Base-by-base conservation (phyloP, 495 filamentous ascomycete genomes). In the Cercophora newfieldiana region DNA sequence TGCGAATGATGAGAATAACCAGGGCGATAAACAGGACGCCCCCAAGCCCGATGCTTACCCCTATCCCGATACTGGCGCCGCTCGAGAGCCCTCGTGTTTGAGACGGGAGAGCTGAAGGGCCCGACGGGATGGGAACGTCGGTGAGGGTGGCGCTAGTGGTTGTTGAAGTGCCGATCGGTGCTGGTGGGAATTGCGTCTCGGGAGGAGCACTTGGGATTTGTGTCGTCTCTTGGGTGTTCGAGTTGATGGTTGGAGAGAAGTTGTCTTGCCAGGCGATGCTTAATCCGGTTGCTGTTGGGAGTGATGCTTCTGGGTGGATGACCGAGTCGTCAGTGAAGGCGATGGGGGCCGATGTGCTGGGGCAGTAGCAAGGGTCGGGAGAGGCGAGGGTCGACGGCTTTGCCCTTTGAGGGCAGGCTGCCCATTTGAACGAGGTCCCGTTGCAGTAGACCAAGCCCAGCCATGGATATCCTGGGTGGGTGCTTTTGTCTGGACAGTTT, bases 401-500 rank as follows among this genome's bases (percentile, higher is more conserved):
- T 8, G 18, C 47, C 18, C 19, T 12, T 24, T 66, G 64, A 0
- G 57, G 19, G 33, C 58, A 66, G 0, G 57, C 64, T 1, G 61
- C 44, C 64, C 64, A 66, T 16, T 66, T 24, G 2, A 55, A 22
- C 10, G 64, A 66, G 14, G 64, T 61, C 0, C 64, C 64, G 30
- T 66, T 66, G 49, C 26, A 65, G 24, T 57, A 65, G 19, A 31
- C 47, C 18, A 59, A 10, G 16, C 61, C 66, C 2, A 51, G 51
- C 69, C 71, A 77, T n/a, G 70, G 58, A n/a, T 73, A 0, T 61
- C 64, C 19, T 7, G 33, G 33, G 14, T 26, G 7, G 1, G 5
- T 18, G n/a, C 59, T 31, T 58, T 77, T 77, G 22, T 69, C 31
- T 2, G 70, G 74, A 50, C 75, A 77, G n/a, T 53, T 64, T 0